phyloP scores from a whole-genome alignment of 202 grass and related monocot species.

The Carex arenaria region DNA sequence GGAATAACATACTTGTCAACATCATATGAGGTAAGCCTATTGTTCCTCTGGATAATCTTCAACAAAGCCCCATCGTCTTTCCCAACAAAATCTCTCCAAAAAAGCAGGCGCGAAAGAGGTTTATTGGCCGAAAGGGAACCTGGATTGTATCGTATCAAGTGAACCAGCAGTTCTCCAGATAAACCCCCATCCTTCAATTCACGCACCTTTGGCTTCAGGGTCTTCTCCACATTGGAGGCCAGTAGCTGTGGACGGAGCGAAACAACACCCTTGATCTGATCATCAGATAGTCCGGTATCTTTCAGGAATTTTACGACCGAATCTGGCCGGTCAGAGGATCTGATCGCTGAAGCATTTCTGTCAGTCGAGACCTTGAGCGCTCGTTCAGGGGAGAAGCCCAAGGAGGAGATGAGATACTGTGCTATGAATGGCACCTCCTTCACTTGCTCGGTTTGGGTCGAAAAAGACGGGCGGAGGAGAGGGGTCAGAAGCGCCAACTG shows the following conservation, averaged over 20 bases:
- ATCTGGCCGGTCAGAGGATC: neutral
- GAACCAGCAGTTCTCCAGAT: neutral
- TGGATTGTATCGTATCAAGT: neutral
- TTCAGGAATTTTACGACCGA: conserved; percentile 21
- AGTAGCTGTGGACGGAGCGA: neutral
- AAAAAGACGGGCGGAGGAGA: neutral
- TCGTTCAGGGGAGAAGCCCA: conserved; percentile 5
- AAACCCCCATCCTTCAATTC: neutral
- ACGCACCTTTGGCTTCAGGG: neutral
- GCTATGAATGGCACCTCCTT: conserved; percentile 14
- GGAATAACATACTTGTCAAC: conserved; percentile 16
- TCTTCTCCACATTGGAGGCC: neutral
- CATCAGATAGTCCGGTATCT: neutral
- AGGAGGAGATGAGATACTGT: conserved; percentile 19
- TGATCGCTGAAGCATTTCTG: neutral
- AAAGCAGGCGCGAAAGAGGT: neutral
- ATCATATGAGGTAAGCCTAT: neutral
- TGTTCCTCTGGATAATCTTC: conserved; percentile 10
- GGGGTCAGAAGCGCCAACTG: neutral
- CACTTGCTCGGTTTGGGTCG: neutral
- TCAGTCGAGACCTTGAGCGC: conserved; percentile 10
- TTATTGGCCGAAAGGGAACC: too few relatives aligned
- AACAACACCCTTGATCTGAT: neutral
- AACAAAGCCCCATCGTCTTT: neutral
- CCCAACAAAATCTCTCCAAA: neutral